phyloP scores from a whole-genome alignment of 306 rosid species.

The Lathyrus sativus region DNA sequence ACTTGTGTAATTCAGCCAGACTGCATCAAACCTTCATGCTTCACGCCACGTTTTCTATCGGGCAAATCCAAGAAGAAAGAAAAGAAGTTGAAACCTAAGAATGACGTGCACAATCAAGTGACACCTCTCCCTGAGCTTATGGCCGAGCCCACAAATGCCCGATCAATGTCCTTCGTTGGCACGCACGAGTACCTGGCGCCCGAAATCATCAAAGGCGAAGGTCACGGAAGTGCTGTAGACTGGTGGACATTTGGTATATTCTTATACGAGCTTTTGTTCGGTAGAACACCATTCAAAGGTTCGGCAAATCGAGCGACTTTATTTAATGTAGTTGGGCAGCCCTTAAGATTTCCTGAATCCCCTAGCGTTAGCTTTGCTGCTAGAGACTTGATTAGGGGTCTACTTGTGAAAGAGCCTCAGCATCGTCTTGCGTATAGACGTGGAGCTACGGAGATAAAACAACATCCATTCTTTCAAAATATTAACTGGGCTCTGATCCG shows the following conservation, averaged over 20 bases:
- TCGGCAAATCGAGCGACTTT: conserved; percentile 82
- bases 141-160: conserved; percentile 87
- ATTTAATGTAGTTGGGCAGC: conserved; percentile 93
- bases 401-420: conserved; percentile 96
- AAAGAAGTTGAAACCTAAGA: conserved; percentile 61
- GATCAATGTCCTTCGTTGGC: conserved; percentile 97
- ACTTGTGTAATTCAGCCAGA: conserved; percentile 79
- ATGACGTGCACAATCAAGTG: conserved; percentile 66
- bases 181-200: conserved; percentile 98
- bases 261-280: conserved; percentile 89
- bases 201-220: conserved; percentile 92
- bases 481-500: conserved; percentile 96
- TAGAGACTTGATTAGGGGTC: conserved; percentile 87
- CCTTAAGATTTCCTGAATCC: conserved; percentile 84
- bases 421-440: conserved; percentile 93
- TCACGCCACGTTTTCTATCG: conserved; percentile 62
- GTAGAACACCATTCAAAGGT: conserved; percentile 94
- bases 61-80: conserved; percentile 73
- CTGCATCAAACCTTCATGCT: conserved; percentile 85
- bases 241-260: conserved; percentile 99
- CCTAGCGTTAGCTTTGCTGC: conserved; percentile 96
- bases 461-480: conserved; percentile 91
- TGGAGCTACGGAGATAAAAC: conserved; percentile 90
- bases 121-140: conserved; percentile 85
- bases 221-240: conserved; percentile 98